phyloP scores from a whole-genome alignment of 2,329 filamentous ascomycete species.

The Fusarium lyarnte region DNA sequence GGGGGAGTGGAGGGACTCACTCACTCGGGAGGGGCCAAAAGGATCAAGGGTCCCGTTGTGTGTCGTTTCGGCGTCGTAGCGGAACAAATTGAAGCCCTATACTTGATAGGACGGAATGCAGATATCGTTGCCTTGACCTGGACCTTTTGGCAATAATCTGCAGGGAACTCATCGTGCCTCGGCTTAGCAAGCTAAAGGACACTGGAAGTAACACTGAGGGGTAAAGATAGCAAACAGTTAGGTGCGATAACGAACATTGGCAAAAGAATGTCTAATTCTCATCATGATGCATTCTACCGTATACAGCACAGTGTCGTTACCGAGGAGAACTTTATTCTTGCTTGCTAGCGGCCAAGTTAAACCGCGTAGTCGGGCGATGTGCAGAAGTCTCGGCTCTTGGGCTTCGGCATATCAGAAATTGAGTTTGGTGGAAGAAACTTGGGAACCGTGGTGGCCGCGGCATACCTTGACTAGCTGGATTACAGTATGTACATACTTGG shows the following conservation, averaged over 20 bases:
- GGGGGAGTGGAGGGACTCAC: background rate
- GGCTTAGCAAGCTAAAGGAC: background rate
- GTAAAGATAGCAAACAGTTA: background rate
- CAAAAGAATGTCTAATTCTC: background rate
- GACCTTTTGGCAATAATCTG: background rate
- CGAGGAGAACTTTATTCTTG: background rate
- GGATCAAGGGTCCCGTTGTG: slow-evolving; percentile 10
- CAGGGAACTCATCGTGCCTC: background rate
- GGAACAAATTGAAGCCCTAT: background rate
- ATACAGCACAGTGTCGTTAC: background rate
- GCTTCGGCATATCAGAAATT: slow-evolving; percentile 7
- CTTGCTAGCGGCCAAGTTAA: background rate
- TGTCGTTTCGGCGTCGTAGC: background rate
- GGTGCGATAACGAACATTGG: background rate
- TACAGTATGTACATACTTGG: background rate
- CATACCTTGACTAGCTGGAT: background rate
- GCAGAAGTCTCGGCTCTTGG: slow-evolving; percentile 8
- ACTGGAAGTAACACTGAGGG: background rate
- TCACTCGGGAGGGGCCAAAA: background rate
- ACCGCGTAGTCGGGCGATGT: background rate
- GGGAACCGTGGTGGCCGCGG: background rate
- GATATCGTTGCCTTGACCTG: background rate
- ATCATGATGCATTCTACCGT: background rate
- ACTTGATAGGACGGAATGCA: background rate
- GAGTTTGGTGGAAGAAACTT: slow-evolving; percentile 3